Base-by-base conservation (phyloP, 345 rosid species). In the Raphanus raphanistrum region DNA sequence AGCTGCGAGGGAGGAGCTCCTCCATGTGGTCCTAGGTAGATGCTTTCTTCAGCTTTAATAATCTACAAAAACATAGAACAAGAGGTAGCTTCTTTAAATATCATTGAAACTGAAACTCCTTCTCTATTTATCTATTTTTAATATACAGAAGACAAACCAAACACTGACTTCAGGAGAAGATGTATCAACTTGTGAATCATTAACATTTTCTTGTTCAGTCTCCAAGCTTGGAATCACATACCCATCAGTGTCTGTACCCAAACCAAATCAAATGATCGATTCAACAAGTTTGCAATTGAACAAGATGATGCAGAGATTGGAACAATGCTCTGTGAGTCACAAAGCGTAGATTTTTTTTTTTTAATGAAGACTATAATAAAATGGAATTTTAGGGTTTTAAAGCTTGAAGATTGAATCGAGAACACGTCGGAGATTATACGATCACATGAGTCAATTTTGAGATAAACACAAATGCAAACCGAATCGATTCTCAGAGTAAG, bases 191-290 rank as follows among this genome's bases (percentile, higher is more conserved):
- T 85, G 80, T 63, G 86, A 74, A 65, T 82, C 82, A 82, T 69
- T 79, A 52, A 57, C 68, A 45, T 74, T 82, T 1, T 64, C 80
- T 43, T 81, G 60, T 55, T 79, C 72, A 81, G 88, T 81, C 79
- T 86, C 98, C 89, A 94, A 84, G 81, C 97, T 92, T 76, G 98
- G 98, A 72, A 94, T 89, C 88, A 94, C 97, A 66, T 90, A 94
- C 81, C 89, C 98, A 82, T 94, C 98, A 76, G 90, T 89, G 83
- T 94, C 98, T 92, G 71, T 12, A 27, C 76, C 43, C 78, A 73
- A 72, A 70, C 38, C 21, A 21, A 21, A 72, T 52, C 27, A n/a
- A 33, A 32, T 21, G 41, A 48, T 17, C 21, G 4, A 13, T 13
- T 61, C 28, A 63, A 36, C 16, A 28, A 3, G 31, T 4, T 55